Evolutionary conservation across 108 stramenopile species (phyloP).

Genomic region (Stephanodiscus minutulus): DNA sequence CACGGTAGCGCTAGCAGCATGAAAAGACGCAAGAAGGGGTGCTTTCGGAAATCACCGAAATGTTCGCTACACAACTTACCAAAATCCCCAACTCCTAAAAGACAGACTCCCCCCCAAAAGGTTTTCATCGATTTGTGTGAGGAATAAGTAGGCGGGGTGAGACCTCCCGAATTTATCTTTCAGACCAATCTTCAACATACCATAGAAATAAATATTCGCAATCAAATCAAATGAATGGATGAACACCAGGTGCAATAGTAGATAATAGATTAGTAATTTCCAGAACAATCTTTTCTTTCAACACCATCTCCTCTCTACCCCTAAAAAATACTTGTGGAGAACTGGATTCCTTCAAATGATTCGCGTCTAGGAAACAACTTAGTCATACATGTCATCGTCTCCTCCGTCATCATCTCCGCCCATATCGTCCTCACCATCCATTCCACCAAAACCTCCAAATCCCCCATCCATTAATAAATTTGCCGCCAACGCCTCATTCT

Average conservation of each 20-base stretch:
- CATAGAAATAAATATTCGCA: background rate
- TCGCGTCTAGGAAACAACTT: background rate
- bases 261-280: no score
- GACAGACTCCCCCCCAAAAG: constrained; percentile 20
- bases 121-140: constrained; percentile 32
- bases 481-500: constrained; percentile 97
- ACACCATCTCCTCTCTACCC: background rate
- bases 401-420: constrained; percentile 48
- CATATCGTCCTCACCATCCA: constrained; percentile 38
- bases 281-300: no score
- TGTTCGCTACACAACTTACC: constrained; percentile 12
- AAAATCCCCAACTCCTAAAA: constrained; percentile 5
- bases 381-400: constrained; percentile 88
- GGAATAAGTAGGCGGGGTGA: no score
- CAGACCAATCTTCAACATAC: background rate
- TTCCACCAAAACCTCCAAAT: constrained; percentile 57
- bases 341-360: background rate
- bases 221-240: background rate
- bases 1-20: constrained; percentile 4
- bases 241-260: no score
- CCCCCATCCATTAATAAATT: constrained; percentile 93
- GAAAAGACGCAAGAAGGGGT: constrained; percentile 4
- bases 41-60: constrained; percentile 4
- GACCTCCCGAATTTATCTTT: background rate
- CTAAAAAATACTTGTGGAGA: background rate